Evolutionary conservation across 148 eudicot genomes (phyloP).

Genomic region (Simmondsia chinensis): DNA sequence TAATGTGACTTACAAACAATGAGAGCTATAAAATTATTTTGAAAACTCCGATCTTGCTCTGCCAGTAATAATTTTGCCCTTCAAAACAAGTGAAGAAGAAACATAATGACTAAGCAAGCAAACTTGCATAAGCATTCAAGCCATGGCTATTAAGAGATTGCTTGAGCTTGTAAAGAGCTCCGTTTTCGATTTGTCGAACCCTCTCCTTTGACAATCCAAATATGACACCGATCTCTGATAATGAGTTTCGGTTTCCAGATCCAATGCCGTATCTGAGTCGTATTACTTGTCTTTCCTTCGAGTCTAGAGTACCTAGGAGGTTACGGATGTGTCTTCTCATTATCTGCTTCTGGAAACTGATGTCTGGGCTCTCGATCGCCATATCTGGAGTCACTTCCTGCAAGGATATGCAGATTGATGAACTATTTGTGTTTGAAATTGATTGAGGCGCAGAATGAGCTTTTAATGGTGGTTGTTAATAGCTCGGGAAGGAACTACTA

Average conservation of each 20-base stretch:
- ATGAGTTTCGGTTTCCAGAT: conserved; percentile 29
- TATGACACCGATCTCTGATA: conserved; percentile 64
- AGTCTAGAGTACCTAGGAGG: conserved; percentile 48
- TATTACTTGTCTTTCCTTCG: conserved; percentile 56
- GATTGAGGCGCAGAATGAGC: too few species aligned
- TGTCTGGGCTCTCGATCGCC: conserved; percentile 44
- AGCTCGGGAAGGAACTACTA: too few species aligned
- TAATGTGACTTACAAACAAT: too few species aligned
- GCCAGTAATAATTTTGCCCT: too few species aligned
- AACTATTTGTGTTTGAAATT: too few species aligned
- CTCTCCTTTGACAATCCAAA: conserved; percentile 85
- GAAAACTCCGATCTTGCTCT: too few species aligned
- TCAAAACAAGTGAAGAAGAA: too few species aligned
- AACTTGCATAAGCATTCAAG: conserved; percentile 44
- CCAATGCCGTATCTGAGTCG: conserved; percentile 62
- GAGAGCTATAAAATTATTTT: too few species aligned
- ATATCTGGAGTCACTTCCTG: conserved; percentile 83
- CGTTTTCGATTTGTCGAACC: conserved; percentile 73
- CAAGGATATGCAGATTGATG: too few species aligned
- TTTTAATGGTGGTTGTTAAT: too few species aligned
- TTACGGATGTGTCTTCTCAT: conserved; percentile 68
- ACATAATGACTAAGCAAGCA: conserved; percentile 49
- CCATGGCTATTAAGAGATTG: conserved; percentile 58
- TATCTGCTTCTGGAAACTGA: conserved; percentile 39
- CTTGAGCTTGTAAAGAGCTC: conserved; percentile 70